phyloP scores from a whole-genome alignment of 192 early-diverging fungal genomes.

The Obelidium mucronatum region DNA sequence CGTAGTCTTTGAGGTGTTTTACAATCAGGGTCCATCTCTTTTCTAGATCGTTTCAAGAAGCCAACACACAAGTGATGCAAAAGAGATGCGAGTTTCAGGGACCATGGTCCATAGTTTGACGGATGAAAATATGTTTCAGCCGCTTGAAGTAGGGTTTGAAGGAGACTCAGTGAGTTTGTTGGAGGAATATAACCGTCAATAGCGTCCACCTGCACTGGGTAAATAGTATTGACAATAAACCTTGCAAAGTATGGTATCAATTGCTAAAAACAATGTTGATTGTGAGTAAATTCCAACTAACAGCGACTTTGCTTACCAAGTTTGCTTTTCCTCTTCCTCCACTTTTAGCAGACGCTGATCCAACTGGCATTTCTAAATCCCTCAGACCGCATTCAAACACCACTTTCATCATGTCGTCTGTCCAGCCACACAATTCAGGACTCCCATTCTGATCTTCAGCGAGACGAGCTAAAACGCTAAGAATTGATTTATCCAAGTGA shows the following conservation, averaged over 20 bases:
- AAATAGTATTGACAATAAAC: slow-evolving; percentile 84
- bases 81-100: slow-evolving; percentile 73
- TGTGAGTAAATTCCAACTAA: not conserved
- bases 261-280: not conserved
- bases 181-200: slow-evolving; percentile 18
- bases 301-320: not conserved
- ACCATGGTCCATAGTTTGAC: slow-evolving; percentile 91
- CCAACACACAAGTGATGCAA: slow-evolving; percentile 69
- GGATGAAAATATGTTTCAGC: slow-evolving; percentile 92
- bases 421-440: slow-evolving; percentile 60
- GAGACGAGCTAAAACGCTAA: slow-evolving; percentile 75
- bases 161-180: slow-evolving; percentile 63
- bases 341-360: slow-evolving; percentile 37
- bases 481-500: slow-evolving; percentile 65
- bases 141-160: slow-evolving; percentile 81
- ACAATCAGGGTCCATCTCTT: slow-evolving; percentile 66
- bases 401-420: slow-evolving; percentile 61
- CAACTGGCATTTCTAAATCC: slow-evolving; percentile 50
- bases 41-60: slow-evolving; percentile 66
- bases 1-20: slow-evolving; percentile 64
- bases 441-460: slow-evolving; percentile 49
- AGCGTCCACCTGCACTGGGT: slow-evolving; percentile 43
- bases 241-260: slow-evolving; percentile 59
- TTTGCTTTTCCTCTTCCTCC: not conserved
- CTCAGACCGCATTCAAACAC: slow-evolving; percentile 64